Conservation (phyloP, 805 yeast genomes). For the Lipomyces sp. region DNA sequence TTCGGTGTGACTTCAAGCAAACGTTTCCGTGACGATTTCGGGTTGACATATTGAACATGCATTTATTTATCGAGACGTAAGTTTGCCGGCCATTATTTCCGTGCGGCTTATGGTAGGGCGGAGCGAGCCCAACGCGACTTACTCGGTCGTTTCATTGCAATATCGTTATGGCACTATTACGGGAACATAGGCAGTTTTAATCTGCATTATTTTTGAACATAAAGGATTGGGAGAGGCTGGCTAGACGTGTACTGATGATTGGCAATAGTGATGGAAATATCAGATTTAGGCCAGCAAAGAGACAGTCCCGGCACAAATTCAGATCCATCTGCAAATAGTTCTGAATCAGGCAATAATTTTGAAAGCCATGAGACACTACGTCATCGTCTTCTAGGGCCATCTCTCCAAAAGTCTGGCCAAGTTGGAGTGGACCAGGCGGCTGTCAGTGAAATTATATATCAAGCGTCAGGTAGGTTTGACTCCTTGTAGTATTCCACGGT, state of each 20-base stretch:
- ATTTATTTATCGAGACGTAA: background rate
- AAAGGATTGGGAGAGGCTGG: background rate
- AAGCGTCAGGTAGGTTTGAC: constrained; percentile 33
- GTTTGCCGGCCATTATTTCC: background rate
- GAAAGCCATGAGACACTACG: constrained; percentile 18
- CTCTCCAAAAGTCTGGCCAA: constrained; percentile 39
- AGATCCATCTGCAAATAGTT: background rate
- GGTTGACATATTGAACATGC: background rate
- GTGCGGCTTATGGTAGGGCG: background rate
- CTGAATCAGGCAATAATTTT: background rate
- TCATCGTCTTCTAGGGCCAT: constrained; percentile 39
- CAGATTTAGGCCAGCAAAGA: background rate
- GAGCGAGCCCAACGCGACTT: too few species aligned
- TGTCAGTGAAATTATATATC: constrained; percentile 36
- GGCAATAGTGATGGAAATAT: background rate
- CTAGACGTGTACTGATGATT: background rate
- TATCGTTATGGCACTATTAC: too few species aligned
- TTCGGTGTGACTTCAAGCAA: background rate
- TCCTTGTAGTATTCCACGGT: too few species aligned
- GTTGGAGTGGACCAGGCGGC: constrained; percentile 39
- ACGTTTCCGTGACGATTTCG: background rate
- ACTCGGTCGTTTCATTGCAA: too few species aligned
- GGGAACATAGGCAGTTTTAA: too few species aligned
- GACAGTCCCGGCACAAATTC: background rate
- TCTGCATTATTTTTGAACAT: too few species aligned